Percentiles rank a stretch among this genome's conserved stretches.
phyloP scores from a whole-genome alignment of 768 basidiomycete species.

The Lactarius sp. region DNA sequence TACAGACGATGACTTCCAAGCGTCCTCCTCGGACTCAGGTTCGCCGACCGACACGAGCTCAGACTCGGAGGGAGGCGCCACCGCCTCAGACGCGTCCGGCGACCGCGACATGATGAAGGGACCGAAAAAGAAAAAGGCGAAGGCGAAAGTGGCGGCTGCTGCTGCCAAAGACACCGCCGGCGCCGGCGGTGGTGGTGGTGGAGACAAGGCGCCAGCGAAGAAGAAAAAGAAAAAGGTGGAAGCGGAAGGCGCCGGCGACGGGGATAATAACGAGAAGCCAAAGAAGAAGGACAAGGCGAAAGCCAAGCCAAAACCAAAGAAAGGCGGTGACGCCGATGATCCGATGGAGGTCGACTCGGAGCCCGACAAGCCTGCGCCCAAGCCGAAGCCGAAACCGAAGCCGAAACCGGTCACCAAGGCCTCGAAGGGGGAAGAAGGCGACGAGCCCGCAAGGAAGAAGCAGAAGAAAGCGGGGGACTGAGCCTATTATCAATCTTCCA shows the following conservation, averaged over 20 bases:
- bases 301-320: slow-evolving; percentile 48
- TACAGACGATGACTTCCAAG: slow-evolving; percentile 86
- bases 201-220: slow-evolving; percentile 30
- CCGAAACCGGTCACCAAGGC: slow-evolving; percentile 42
- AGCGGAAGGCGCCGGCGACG: slow-evolving; percentile 9
- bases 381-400: slow-evolving; percentile 37
- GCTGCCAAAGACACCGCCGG: slow-evolving; percentile 35
- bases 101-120: slow-evolving; percentile 57
- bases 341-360: slow-evolving; percentile 39
- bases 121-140: slow-evolving; percentile 41
- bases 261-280: slow-evolving; percentile 34
- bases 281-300: slow-evolving; percentile 40
- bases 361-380: slow-evolving; percentile 17
- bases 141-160: slow-evolving; percentile 35
- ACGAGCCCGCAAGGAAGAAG: slow-evolving; percentile 71
- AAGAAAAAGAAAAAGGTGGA: slow-evolving; percentile 35
- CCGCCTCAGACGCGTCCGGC: slow-evolving; percentile 81
- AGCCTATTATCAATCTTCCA: not conserved
- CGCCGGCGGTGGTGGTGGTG: not conserved
- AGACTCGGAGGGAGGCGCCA: slow-evolving; percentile 56
- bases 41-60: slow-evolving; percentile 76
- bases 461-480: slow-evolving; percentile 49
- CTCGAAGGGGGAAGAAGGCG: slow-evolving; percentile 37
- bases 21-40: slow-evolving; percentile 79
- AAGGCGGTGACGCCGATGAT: slow-evolving; percentile 36